Evolutionary conservation across 768 basidiomycete species (phyloP), one percentile per base, ranked within the genome.

Genomic region (Russula brevipes): DNA sequence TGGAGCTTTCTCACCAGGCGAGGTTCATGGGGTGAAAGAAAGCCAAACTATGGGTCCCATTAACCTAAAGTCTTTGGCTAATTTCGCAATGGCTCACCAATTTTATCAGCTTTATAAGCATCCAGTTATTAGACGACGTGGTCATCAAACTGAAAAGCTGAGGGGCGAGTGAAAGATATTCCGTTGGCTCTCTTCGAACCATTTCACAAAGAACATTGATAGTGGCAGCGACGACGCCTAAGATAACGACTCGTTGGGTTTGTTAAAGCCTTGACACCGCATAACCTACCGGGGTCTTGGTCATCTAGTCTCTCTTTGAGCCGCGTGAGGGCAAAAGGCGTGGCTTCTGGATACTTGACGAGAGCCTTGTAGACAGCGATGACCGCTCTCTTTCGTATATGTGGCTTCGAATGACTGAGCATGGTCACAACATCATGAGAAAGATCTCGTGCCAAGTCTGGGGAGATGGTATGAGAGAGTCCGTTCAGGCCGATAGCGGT

Each of bases 71-170:
- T 42, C 19, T 44, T 33, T 41, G 51, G 49, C 17, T 7, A 14
- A 30, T 52, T 51, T 62, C 53, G 14, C 30, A 35, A 24, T 47
- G 61, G 70, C 81, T 70, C 74, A 94, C 96, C 73, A 98, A 75
- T 76, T 99, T 99, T 72, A 98, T 87, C 58, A 98, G 88, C 76
- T 99, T 99, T 74, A 99, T 99, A 63, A 99, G 82, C 92, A 98
- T 96, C 97, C 97, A 99, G 70, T 99, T 99, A 74, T 99, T 98
- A 10, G 91, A 89, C 11, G 94, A 94, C 2, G 88, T 93, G 0
- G 93, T 97, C 63, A 99, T 77, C 11, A 98, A 81, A 70, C 91
- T 92, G 74, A 98, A 99, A 58, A 98, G 74, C 69, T 91, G 90
- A 10, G 97, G 97, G 2, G 96, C 97, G 45, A 99, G 76, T 4